Base-by-base conservation (phyloP, 75 land plant genomes). In the Cunninghamia lanceolata region DNA sequence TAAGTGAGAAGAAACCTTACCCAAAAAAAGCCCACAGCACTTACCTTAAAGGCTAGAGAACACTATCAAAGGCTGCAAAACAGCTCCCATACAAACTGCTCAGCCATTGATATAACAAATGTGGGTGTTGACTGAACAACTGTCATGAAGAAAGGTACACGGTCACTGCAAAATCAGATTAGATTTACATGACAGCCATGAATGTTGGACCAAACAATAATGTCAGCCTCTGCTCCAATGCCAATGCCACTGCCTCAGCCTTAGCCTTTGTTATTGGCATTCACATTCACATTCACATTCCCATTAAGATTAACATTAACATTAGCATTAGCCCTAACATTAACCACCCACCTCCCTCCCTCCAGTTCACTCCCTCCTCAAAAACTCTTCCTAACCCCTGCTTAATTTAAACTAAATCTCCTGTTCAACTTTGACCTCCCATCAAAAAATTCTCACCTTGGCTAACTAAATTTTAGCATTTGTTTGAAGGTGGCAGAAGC, bases 241-340 rank as follows among this genome's bases (percentile, higher is more conserved):
- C 80, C 80, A 19, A 6, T 21, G 80, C 43, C 80, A 8, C 42
- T 14, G 80, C 80, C 80, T 77, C 80, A 77, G 80, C 45, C 80
- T 77, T 34, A 77, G 80, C 80, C 80, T 77, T 77, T 77, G 80
- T 19, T 40, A 63, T 63, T 63, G 68, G n/a, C 68, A 63, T 63
- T 25, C 43, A 32, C 76, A 19, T 77, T 40, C 45, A 19, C 80
- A 35, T 19, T 36, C 42, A 36, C 38, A 36, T 76, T 8, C 25
- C 17, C 79, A 38, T 76, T 38, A 17, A 8, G 42, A 76, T 76
- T 21, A 76, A 16, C 19, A 63, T 63, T 7, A 21, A 3, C 66
- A 4, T 59, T 4, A 56, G 21, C 1, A 3, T 56, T 59, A 14
- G 53, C 53, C 53, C 10, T 50, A 50, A 14, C 16, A 50, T 50